Evolutionary conservation across 2,329 filamentous ascomycete genomes (phyloP).

Genomic region (Penicillium sp.): DNA sequence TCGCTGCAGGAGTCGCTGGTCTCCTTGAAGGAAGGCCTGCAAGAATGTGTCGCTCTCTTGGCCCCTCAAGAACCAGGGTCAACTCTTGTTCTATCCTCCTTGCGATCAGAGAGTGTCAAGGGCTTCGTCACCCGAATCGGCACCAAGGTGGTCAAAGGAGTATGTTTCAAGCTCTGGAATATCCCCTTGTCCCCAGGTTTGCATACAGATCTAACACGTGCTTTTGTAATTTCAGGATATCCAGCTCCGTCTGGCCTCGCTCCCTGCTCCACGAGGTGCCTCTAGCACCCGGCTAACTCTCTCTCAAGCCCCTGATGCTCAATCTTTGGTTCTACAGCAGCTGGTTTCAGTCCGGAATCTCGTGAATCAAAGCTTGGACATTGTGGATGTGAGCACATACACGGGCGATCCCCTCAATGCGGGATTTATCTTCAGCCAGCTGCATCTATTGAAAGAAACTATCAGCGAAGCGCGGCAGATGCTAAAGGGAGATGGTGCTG

Average conservation of each 20-base stretch:
- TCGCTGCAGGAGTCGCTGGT: constrained; percentile 66
- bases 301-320: constrained; percentile 59
- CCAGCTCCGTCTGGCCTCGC: constrained; percentile 69
- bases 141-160: constrained; percentile 88
- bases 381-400: constrained; percentile 77
- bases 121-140: constrained; percentile 90
- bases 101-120: constrained; percentile 87
- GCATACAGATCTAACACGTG: neutral
- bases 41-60: constrained; percentile 87
- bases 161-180: constrained; percentile 53
- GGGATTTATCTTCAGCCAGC: constrained; percentile 63
- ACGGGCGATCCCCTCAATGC: constrained; percentile 69
- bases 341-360: constrained; percentile 75
- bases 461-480: constrained; percentile 65
- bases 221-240: constrained; percentile 62
- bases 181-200: neutral
- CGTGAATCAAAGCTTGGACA: constrained; percentile 81
- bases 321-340: constrained; percentile 69
- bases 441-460: constrained; percentile 65
- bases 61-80: constrained; percentile 83
- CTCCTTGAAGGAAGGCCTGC: constrained; percentile 72
- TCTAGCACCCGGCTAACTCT: constrained; percentile 59
- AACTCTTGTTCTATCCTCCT: constrained; percentile 86
- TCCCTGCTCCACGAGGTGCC: constrained; percentile 59
- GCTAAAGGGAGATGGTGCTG: constrained; percentile 61